phyloP scores from a whole-genome alignment of 306 rosid species.

The Cicer bijugum region DNA sequence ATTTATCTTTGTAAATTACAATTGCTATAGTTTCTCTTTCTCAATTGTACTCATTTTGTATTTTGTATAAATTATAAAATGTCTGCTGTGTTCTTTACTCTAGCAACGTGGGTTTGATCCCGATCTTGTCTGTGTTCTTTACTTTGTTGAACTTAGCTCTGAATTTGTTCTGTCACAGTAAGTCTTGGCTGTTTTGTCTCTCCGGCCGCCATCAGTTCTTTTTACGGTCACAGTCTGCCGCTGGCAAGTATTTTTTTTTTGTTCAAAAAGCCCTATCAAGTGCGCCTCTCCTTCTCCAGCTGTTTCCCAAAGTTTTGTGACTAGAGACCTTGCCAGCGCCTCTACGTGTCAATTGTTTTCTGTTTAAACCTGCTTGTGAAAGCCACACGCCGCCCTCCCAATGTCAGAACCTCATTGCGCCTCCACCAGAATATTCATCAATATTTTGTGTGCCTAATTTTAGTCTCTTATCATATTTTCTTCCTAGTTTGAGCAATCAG shows the following conservation, averaged over 20 bases:
- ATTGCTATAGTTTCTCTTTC: neutral
- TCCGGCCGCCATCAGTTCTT: neutral
- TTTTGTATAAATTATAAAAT: neutral
- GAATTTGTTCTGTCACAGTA: neutral
- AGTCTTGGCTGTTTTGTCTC: neutral
- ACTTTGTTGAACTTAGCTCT: neutral
- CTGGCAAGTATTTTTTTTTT: neutral
- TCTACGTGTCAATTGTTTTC: neutral
- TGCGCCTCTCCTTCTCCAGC: neutral
- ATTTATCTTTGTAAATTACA: neutral
- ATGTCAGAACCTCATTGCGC: neutral
- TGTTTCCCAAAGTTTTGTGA: neutral
- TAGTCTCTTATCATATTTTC: neutral
- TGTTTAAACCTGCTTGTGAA: conserved; percentile 8
- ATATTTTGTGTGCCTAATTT: neutral
- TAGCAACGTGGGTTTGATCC: neutral
- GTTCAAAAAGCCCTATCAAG: conserved; percentile 1
- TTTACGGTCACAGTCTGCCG: neutral
- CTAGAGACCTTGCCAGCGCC: neutral
- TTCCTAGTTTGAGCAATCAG: neutral
- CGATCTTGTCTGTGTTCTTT: neutral
- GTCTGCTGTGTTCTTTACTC: conserved; percentile 1
- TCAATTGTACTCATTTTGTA: neutral
- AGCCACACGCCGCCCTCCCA: neutral
- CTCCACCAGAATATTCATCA: neutral